Evolutionary conservation across 2,329 filamentous ascomycete genomes (phyloP).

Genomic region (Geosmithia morbida): DNA sequence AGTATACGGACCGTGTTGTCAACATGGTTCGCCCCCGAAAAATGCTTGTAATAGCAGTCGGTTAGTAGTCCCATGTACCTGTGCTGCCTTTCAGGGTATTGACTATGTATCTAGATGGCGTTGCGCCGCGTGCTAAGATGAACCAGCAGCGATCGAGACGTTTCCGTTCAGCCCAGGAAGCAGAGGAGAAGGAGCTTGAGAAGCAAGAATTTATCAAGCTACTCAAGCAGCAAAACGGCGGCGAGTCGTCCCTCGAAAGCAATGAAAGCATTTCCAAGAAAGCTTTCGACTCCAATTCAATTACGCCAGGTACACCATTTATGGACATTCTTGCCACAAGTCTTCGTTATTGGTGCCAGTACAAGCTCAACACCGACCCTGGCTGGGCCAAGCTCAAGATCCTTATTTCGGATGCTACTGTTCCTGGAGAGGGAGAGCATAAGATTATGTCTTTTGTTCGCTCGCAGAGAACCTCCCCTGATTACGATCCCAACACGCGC

Average conservation of each 20-base stretch:
- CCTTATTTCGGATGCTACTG: slow-evolving; percentile 95
- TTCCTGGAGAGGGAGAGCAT: slow-evolving; percentile 95
- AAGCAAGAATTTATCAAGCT: slow-evolving; percentile 79
- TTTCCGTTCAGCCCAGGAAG: slow-evolving; percentile 88
- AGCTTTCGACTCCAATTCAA: slow-evolving; percentile 77
- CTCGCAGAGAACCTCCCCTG: slow-evolving; percentile 77
- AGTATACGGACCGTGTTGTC: slow-evolving; percentile 95
- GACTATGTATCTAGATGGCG: slow-evolving; percentile 52
- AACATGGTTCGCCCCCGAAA: slow-evolving; percentile 98
- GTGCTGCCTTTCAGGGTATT: slow-evolving; percentile 7
- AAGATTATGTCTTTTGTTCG: slow-evolving; percentile 99
- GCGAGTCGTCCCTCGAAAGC: slow-evolving; percentile 45
- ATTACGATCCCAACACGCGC: slow-evolving; percentile 90
- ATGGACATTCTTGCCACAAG: slow-evolving; percentile 91
- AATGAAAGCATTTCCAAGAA: slow-evolving; percentile 59
- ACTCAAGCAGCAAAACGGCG: slow-evolving; percentile 63
- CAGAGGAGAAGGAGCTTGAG: slow-evolving; percentile 83
- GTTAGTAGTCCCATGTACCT: slow-evolving; percentile 30
- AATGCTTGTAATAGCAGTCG: slow-evolving; percentile 92
- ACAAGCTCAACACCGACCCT: slow-evolving; percentile 94
- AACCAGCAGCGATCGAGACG: slow-evolving; percentile 95
- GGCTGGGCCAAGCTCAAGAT: slow-evolving; percentile 93
- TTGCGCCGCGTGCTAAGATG: slow-evolving; percentile 97
- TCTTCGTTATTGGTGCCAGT: slow-evolving; percentile 90
- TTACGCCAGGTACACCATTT: slow-evolving; percentile 94